Conservation (phyloP, 208 protist genomes). For the Crithidia thermophila region DNA sequence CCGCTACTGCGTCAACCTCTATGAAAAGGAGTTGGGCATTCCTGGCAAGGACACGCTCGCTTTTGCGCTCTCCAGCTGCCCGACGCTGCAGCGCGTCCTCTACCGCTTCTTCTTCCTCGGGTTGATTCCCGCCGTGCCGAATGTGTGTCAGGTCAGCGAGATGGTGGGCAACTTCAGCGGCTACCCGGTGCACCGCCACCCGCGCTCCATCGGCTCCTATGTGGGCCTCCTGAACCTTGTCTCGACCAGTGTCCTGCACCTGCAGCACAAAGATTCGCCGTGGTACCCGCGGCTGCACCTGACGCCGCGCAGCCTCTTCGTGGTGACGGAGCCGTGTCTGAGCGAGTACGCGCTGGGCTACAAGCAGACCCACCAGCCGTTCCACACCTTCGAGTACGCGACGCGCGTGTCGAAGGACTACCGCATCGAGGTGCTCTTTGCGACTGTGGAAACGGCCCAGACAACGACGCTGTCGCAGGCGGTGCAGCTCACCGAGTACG, state of each 20-base stretch:
- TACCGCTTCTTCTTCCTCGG: conserved; percentile 78
- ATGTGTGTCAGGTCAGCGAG: conserved; percentile 90
- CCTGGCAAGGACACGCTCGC: conserved; percentile 85
- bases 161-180: conserved; percentile 91
- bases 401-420: conserved; percentile 91
- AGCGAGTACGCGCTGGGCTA: conserved; percentile 87
- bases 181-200: conserved; percentile 88
- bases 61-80: conserved; percentile 65
- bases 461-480: conserved; percentile 61
- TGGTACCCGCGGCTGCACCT: conserved; percentile 88
- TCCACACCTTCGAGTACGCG: conserved; percentile 88
- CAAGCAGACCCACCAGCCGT: conserved; percentile 84
- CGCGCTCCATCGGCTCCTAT: conserved; percentile 80
- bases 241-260: conserved; percentile 77
- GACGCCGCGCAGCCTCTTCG: conserved; percentile 80
- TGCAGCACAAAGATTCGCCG: conserved; percentile 81
- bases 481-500: conserved; percentile 84
- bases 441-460: conserved; percentile 79
- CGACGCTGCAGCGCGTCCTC: conserved; percentile 75
- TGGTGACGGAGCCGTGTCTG: conserved; percentile 83
- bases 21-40: conserved; percentile 81
- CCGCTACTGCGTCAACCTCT: conserved; percentile 91
- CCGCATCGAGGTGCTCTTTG: conserved; percentile 91
- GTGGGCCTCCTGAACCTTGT: conserved; percentile 88
- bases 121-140: conserved; percentile 81